Percentiles rank a stretch among this genome's conserved stretches.
Evolutionary conservation across 2,329 filamentous ascomycete species (phyloP).

Genomic region (Zasmidium citrigriseum): DNA sequence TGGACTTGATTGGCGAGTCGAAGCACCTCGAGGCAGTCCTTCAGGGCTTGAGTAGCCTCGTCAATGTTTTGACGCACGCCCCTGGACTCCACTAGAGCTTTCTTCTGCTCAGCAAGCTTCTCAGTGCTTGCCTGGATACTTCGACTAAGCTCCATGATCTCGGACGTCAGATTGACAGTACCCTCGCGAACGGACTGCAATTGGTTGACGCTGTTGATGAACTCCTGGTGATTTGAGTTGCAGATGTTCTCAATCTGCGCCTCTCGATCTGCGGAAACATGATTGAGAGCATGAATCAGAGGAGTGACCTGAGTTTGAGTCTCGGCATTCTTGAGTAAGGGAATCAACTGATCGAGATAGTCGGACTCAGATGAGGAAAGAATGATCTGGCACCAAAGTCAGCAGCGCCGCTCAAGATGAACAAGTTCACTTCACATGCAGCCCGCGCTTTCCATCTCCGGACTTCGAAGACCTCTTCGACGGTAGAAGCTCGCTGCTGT

Average conservation of each 20-base stretch:
- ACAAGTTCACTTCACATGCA: not conserved
- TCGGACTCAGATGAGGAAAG: constrained; percentile 88
- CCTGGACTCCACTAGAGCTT: constrained; percentile 86
- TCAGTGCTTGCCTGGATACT: constrained; percentile 95
- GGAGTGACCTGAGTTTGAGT: constrained; percentile 66
- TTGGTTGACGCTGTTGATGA: constrained; percentile 89
- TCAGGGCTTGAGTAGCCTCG: constrained; percentile 83
- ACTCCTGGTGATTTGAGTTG: constrained; percentile 94
- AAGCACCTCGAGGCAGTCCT: constrained; percentile 88
- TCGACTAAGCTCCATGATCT: constrained; percentile 90
- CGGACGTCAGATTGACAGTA: constrained; percentile 81
- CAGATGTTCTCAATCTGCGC: constrained; percentile 91
- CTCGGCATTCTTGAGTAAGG: constrained; percentile 85
- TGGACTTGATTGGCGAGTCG: constrained; percentile 92
- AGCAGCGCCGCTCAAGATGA: constrained; percentile 5
- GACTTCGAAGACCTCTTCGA: too few relatives aligned
- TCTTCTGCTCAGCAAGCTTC: constrained; percentile 91
- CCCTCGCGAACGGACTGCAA: constrained; percentile 90
- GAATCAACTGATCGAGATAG: constrained; percentile 93
- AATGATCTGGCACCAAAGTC: constrained; percentile 67
- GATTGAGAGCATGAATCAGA: constrained; percentile 74
- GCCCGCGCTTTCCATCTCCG: not conserved
- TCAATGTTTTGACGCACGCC: constrained; percentile 94
- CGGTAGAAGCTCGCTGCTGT: too few relatives aligned
- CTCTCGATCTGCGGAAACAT: constrained; percentile 85